Conservation (phyloP, 2,329 filamentous ascomycete species). For the Purpureocillium takamizusanense region DNA sequence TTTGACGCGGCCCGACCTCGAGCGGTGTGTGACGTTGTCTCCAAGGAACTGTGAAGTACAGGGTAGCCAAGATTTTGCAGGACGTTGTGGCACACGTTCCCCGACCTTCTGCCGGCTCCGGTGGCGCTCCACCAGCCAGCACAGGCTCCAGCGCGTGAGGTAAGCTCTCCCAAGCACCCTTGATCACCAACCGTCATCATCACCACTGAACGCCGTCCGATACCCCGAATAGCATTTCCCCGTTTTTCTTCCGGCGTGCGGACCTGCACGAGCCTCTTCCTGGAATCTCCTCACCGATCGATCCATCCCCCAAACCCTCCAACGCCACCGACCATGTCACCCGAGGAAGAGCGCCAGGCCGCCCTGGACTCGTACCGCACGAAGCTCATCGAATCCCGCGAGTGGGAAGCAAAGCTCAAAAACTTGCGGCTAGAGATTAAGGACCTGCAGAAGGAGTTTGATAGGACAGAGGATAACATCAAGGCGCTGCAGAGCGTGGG, state of each 20-base stretch:
- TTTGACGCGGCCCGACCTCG: no score
- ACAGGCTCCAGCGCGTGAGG: slow-evolving; percentile 31
- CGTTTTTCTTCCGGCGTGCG: not conserved
- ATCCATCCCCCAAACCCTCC: not conserved
- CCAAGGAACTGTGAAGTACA: no score
- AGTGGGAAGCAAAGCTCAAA: slow-evolving; percentile 98
- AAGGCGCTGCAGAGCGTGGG: slow-evolving; percentile 98
- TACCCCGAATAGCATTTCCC: slow-evolving; percentile 1
- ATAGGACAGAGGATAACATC: slow-evolving; percentile 97
- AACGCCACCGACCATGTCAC: slow-evolving; percentile 29
- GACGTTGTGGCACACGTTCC: slow-evolving; percentile 1
- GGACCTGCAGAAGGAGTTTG: slow-evolving; percentile 86
- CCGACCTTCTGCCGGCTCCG: slow-evolving; percentile 23
- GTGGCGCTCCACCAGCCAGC: slow-evolving; percentile 7
- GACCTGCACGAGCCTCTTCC: not conserved
- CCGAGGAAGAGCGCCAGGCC: slow-evolving; percentile 53
- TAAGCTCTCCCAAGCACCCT: slow-evolving; percentile 22
- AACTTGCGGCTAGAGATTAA: slow-evolving; percentile 91
- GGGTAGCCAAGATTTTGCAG: not conserved
- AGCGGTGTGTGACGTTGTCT: no score
- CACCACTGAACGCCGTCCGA: slow-evolving; percentile 4
- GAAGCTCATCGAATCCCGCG: slow-evolving; percentile 85
- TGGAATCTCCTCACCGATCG: not conserved
- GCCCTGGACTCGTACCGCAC: slow-evolving; percentile 71
- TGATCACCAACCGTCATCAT: slow-evolving; percentile 12